Conservation (phyloP, 2,329 filamentous ascomycete genomes). For the Exophiala alcalophila region DNA sequence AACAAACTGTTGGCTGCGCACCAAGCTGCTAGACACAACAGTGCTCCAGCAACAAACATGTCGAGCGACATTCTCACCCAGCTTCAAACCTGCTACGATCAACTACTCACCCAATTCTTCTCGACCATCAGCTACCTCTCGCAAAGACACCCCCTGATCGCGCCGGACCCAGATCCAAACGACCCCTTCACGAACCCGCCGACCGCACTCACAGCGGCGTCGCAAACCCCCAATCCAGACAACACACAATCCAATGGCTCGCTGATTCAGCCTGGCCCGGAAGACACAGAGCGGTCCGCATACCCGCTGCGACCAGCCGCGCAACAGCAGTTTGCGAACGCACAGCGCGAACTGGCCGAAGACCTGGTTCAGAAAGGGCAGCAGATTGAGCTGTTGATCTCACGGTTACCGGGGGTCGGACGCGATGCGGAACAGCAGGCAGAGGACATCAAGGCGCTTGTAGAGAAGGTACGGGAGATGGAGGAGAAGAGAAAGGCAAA, state of each 20-base stretch:
- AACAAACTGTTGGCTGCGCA: too few relatives aligned
- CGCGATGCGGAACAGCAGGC: slow-evolving; percentile 46
- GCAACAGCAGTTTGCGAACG: slow-evolving; percentile 41
- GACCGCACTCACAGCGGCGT: slow-evolving; percentile 27
- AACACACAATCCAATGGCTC: slow-evolving; percentile 2
- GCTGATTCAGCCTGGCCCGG: slow-evolving; percentile 22
- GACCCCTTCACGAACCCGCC: slow-evolving; percentile 36
- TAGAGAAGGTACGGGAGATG: slow-evolving; percentile 43
- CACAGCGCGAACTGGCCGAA: slow-evolving; percentile 48
- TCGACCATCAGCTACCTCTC: slow-evolving; percentile 49
- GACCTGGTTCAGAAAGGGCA: slow-evolving; percentile 51
- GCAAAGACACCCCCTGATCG: slow-evolving; percentile 44
- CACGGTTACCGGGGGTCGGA: slow-evolving; percentile 46
- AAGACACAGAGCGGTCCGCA: slow-evolving; percentile 32
- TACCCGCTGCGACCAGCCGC: slow-evolving; percentile 42
- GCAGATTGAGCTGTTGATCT: slow-evolving; percentile 51
- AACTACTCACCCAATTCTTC: slow-evolving; percentile 53
- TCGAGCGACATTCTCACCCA: slow-evolving; percentile 48
- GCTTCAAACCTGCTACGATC: slow-evolving; percentile 51
- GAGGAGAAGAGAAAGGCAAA: slow-evolving; percentile 44
- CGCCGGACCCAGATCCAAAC: slow-evolving; percentile 36
- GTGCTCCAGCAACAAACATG: slow-evolving; percentile 23
- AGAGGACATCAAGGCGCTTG: slow-evolving; percentile 42
- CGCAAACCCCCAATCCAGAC: slow-evolving; percentile 33
- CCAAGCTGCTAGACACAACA: too few relatives aligned